Base-by-base conservation (phyloP, 345 rosid genomes). In the Triadica sebifera region DNA sequence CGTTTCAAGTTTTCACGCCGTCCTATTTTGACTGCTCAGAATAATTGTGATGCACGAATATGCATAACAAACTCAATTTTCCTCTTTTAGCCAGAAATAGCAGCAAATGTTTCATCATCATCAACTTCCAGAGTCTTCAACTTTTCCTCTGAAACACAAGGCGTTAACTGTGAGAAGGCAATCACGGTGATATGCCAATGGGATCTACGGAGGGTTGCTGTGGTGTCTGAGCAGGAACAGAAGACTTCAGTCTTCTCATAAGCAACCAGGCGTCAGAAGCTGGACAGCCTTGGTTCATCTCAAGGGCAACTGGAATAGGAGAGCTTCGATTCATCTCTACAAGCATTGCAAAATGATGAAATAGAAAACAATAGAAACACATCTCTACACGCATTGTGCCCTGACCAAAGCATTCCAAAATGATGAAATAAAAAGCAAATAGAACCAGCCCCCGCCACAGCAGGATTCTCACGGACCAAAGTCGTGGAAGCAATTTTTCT, bases 231-330 rank as follows among this genome's bases (percentile, higher is more conserved):
- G 69, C 19, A 61, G 78, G 47, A 56, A 75, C 22, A 53, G 41
- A 56, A 59, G 84, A 70, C 76, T 78, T 82, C 58, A 90, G 79
- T 81, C 95, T 87, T 82, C 82, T 75, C 58, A 91, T 80, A 68
- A 95, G 97, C 83, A 89, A 83, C 87, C 88, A 81, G 46, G 97
- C 91, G 81, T 93, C 96, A 12, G 86, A 79, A 74, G 87, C 12
- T 51, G 87, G 61, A 74, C 93, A 90, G 55, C 98, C 99, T 77
- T 86, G 85, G 72, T 78, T 78, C 94, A 93, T 84, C 84, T 93
- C 93, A 19, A 82, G 71, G 46, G 89, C 93, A 39, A 95, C 74
- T 41, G 97, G 99, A 87, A 83, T 66, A 12, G 82, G 77, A 22
- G 86, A 87, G 2, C 82, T 79, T 74, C 78, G 80, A 55, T 85